Percentiles rank a stretch among this genome's conserved stretches.
phyloP scores from a whole-genome alignment of 345 rosid genomes.

The Boechera stricta region DNA sequence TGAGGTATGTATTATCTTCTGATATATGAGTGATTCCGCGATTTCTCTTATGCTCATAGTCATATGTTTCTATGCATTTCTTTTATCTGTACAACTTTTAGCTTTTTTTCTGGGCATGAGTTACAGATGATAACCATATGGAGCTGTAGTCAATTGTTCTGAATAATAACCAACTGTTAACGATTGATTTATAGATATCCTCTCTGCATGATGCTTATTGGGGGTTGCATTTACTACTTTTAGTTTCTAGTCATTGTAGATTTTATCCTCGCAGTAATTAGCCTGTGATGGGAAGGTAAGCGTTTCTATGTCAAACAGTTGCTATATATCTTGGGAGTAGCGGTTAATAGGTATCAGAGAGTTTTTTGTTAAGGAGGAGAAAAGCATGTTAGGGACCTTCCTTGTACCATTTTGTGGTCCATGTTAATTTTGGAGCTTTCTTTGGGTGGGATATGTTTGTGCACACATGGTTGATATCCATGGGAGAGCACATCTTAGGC shows the following conservation, averaged over 20 bases:
- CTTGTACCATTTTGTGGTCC: conserved; percentile 19
- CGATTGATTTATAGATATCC: conserved; percentile 16
- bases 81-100: conserved; percentile 10
- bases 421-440: conserved; percentile 1
- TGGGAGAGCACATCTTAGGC: conserved; percentile 22
- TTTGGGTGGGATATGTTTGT: conserved; percentile 24
- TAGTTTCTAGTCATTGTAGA: conserved; percentile 10
- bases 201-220: conserved; percentile 23
- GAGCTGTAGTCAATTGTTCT: conserved; percentile 11
- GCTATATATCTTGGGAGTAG: conserved; percentile 12
- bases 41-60: conserved; percentile 1
- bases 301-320: not conserved
- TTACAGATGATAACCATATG: conserved; percentile 16
- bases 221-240: conserved; percentile 5
- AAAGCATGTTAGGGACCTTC: conserved; percentile 13
- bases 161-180: conserved; percentile 4
- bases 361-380: conserved; percentile 12
- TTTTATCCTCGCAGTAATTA: conserved; percentile 1
- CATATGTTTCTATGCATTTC: conserved; percentile 1
- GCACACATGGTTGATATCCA: conserved; percentile 9
- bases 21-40: not conserved
- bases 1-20: conserved; percentile 56
- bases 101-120: conserved; percentile 5
- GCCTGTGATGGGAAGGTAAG: conserved; percentile 17
- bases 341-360: not conserved